Conservation (phyloP, 768 basidiomycete genomes). For the Lactifluus rugatus region DNA sequence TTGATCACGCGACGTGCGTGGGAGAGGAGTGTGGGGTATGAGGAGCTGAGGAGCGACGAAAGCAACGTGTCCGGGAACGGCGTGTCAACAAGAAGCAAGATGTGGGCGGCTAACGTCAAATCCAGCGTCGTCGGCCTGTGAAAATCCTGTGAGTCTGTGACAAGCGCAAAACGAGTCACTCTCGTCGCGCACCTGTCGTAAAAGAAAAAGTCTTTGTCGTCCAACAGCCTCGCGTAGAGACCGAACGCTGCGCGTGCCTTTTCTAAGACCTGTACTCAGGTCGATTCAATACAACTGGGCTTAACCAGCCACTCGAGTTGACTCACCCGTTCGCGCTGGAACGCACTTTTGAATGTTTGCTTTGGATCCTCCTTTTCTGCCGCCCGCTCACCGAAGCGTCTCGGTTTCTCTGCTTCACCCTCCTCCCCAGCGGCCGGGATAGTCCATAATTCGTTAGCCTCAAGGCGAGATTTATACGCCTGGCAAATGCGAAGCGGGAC, state of each 20-base stretch:
- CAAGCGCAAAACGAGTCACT: background rate
- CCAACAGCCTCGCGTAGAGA: conserved; percentile 48
- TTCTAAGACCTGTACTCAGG: conserved; percentile 40
- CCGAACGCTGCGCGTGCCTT: conserved; percentile 49
- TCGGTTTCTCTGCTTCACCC: conserved; percentile 37
- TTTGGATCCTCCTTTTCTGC: conserved; percentile 26
- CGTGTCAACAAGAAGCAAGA: conserved; percentile 48
- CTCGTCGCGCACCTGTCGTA: conserved; percentile 33
- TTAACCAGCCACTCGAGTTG: background rate
- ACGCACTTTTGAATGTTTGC: conserved; percentile 41
- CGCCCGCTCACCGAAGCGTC: conserved; percentile 25
- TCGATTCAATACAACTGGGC: background rate
- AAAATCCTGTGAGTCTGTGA: background rate
- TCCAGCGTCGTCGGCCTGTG: conserved; percentile 56
- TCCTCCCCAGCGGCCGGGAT: conserved; percentile 30
- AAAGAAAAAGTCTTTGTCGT: conserved; percentile 41
- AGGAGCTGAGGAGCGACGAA: conserved; percentile 41
- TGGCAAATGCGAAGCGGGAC: conserved; percentile 55
- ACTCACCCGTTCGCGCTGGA: conserved; percentile 55
- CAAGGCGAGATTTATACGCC: conserved; percentile 45
- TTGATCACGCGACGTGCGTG: conserved; percentile 47
- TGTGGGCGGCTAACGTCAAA: conserved; percentile 55
- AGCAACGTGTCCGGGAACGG: conserved; percentile 55
- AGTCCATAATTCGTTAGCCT: conserved; percentile 57
- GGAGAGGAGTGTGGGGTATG: conserved; percentile 46